A percentile compares a stretch with the other conserved stretches of the same genome.
phyloP scores from a whole-genome alignment of 257 asterid species.

The Plantago ovata region DNA sequence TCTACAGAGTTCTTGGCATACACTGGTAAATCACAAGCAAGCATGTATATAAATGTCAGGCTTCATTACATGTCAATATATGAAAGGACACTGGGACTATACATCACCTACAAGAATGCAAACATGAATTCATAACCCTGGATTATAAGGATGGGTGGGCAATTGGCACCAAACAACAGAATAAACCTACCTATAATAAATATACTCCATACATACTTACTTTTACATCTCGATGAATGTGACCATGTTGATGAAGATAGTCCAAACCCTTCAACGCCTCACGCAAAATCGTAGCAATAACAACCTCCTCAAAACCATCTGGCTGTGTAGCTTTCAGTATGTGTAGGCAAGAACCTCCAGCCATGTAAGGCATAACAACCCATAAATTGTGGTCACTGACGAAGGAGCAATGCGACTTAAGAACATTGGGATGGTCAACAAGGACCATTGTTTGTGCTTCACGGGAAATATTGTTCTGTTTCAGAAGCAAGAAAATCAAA shows the following conservation, averaged over 20 bases:
- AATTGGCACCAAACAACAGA: background rate
- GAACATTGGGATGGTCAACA: conserved; percentile 92
- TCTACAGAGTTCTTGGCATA: too few species aligned
- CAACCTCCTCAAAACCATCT: conserved; percentile 94
- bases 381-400: conserved; percentile 86
- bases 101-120: background rate
- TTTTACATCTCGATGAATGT: conserved; percentile 95
- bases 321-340: conserved; percentile 81
- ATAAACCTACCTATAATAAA: conserved; percentile 1
- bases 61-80: too few species aligned
- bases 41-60: too few species aligned
- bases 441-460: conserved; percentile 97
- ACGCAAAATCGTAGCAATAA: conserved; percentile 85
- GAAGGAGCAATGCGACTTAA: conserved; percentile 92
- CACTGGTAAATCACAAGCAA: too few species aligned
- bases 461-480: conserved; percentile 81
- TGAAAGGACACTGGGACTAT: conserved; percentile 4
- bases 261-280: conserved; percentile 90
- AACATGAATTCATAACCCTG: background rate
- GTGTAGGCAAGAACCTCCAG: conserved; percentile 98
- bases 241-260: conserved; percentile 96
- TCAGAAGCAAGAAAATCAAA: conserved; percentile 30
- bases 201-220: conserved; percentile 49
- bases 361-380: conserved; percentile 98
- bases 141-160: background rate